These are phyloP conservation scores for Aschersonia sp. DNA, from an alignment of 2,329 filamentous ascomycete species.

Conservation along the genomic window DNA sequence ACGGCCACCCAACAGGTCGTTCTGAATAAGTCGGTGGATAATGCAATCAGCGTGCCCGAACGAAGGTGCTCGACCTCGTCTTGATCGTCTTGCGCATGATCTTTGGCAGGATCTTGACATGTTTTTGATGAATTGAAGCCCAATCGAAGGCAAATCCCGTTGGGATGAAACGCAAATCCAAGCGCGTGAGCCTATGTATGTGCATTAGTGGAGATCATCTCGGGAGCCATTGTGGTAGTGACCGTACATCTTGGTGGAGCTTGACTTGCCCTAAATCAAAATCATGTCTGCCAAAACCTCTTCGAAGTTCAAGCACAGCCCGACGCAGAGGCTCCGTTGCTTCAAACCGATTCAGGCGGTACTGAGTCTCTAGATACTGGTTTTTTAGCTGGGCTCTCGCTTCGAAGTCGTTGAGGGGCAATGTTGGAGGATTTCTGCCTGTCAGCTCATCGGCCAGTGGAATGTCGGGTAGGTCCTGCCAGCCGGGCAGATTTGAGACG, in stretches of 20 bases:
- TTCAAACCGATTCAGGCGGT: constrained; percentile 64
- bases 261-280: constrained; percentile 40
- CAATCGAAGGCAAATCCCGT: constrained; percentile 33
- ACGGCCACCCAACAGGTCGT: constrained; percentile 54
- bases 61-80: constrained; percentile 35
- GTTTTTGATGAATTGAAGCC: constrained; percentile 41
- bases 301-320: constrained; percentile 31
- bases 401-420: constrained; percentile 5
- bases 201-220: neutral
- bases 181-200: constrained; percentile 46
- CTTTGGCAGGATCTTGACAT: constrained; percentile 18
- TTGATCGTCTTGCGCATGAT: constrained; percentile 29
- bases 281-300: neutral
- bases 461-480: constrained; percentile 8
- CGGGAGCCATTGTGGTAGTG: neutral
- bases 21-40: constrained; percentile 48
- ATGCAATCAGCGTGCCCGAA: constrained; percentile 36
- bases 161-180: constrained; percentile 46
- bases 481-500: neutral
- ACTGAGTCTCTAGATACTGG: constrained; percentile 59
- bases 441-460: constrained; percentile 12
- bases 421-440: constrained; percentile 3
- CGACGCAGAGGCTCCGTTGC: constrained; percentile 53
- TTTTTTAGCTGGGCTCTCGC: constrained; percentile 7
- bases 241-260: constrained; percentile 55